Evolutionary conservation across 768 basidiomycete species (phyloP).

Genomic region (Heimioporus sp.): DNA sequence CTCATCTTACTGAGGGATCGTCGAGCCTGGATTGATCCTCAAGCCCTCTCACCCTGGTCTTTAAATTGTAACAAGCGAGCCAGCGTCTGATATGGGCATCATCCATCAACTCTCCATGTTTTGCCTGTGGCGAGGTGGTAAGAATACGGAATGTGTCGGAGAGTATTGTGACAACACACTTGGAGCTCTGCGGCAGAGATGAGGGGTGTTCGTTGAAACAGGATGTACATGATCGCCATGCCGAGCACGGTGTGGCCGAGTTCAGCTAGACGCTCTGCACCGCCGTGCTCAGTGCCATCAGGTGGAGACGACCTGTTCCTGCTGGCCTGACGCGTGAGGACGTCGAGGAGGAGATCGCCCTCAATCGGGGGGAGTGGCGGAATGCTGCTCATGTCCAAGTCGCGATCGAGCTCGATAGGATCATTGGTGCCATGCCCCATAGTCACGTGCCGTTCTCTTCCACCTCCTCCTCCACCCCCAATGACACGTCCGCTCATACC

Average conservation of each 20-base stretch:
- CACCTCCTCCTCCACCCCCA: slow-evolving; percentile 2
- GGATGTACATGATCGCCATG: slow-evolving; percentile 48
- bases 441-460: slow-evolving; percentile 18
- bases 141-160: not conserved
- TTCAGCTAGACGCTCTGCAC: slow-evolving; percentile 56
- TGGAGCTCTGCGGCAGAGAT: slow-evolving; percentile 40
- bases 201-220: slow-evolving; percentile 46
- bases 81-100: slow-evolving; percentile 44
- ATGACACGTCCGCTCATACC: slow-evolving; percentile 57
- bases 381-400: slow-evolving; percentile 26
- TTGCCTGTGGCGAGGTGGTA: slow-evolving; percentile 15
- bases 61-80: slow-evolving; percentile 51
- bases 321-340: slow-evolving; percentile 51
- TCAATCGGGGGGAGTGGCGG: slow-evolving; percentile 57
- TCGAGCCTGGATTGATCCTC: slow-evolving; percentile 36
- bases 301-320: slow-evolving; percentile 29
- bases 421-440: not conserved
- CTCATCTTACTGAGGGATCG: slow-evolving; percentile 32
- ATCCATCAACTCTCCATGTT: slow-evolving; percentile 32
- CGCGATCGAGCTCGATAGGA: not conserved
- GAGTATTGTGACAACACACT: slow-evolving; percentile 36
- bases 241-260: slow-evolving; percentile 55
- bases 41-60: slow-evolving; percentile 50
- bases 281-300: slow-evolving; percentile 49
- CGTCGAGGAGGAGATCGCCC: slow-evolving; percentile 57